Evolutionary conservation across 805 yeast species (phyloP), one percentile per base, ranked within the genome.

Genomic region (Ogataea pignaliae): DNA sequence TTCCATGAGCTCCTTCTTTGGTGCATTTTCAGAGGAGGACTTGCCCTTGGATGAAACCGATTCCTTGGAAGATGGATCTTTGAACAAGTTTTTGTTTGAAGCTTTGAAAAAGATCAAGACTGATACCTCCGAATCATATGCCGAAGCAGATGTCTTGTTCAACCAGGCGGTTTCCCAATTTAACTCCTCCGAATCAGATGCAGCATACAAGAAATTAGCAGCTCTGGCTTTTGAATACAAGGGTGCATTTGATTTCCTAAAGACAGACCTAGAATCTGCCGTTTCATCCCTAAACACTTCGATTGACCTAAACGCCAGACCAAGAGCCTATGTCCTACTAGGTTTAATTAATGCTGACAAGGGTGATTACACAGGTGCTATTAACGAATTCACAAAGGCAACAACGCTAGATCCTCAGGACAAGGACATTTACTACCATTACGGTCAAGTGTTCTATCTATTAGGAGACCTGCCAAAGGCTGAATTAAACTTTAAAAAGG

Each of bases 351-450:
- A 77, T 61, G 90, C 96, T 52, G 99, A 93, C 69, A 78, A 78
- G 55, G 82, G 84, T 48, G 75, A 80, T 34, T 71, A 75, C 44
- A 68, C 69, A 15, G 83, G 78, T 50, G 82, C 95, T 40, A 69
- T 71, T 40, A 65, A 69, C 38, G 85, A 83, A 66, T 89, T 93
- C 59, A 78, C 79, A 41, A 69, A 73, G 42, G 98, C 97, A 16
- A 72, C 81, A 47, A 69, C 73, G 47, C 60, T 85, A 49, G 83
- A 87, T 59, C 79, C 91, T 40, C 69, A 77, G 18, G 79, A 81
- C 58, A 81, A 93, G 30, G 96, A 93, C 60, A 78, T 85, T 53
- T 87, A 83, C 72, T 93, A 93, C 73, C 99, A 93, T 70, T 81
- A 85, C 64, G 99, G 95, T 55, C 99, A 93, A 77, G 75, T 90